A percentile compares a stretch with the other conserved stretches of the same genome.
These are phyloP conservation scores for Pyrenochaeta sp. DNA, from an alignment of 2,329 filamentous ascomycete species.

Conservation along the genomic window DNA sequence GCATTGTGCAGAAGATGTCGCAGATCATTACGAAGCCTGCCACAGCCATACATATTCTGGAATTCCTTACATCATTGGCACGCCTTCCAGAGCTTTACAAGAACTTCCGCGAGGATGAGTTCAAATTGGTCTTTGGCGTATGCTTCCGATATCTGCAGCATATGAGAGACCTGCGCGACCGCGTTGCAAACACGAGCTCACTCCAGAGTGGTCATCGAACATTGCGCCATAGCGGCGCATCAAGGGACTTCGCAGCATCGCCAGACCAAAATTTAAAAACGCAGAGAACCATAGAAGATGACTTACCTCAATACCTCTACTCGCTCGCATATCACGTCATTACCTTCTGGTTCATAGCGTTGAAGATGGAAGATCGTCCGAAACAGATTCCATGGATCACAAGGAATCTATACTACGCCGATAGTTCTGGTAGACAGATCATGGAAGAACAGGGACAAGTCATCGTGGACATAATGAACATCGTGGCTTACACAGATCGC, in stretches of 20 bases:
- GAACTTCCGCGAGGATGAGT: slow-evolving; percentile 91
- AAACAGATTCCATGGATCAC: slow-evolving; percentile 91
- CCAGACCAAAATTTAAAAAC: slow-evolving; percentile 45
- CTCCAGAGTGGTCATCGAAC: slow-evolving; percentile 47
- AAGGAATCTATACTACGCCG: slow-evolving; percentile 80
- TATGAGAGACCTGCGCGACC: slow-evolving; percentile 70
- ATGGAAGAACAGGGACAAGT: slow-evolving; percentile 93
- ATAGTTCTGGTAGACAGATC: slow-evolving; percentile 75
- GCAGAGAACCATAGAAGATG: slow-evolving; percentile 65
- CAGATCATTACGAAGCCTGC: slow-evolving; percentile 94
- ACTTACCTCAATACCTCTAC: slow-evolving; percentile 92
- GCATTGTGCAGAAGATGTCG: slow-evolving; percentile 90
- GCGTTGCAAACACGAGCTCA: slow-evolving; percentile 38
- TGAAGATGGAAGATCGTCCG: slow-evolving; percentile 84
- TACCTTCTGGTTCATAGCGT: slow-evolving; percentile 93
- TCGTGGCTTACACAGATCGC: slow-evolving; percentile 84
- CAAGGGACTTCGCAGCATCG: slow-evolving; percentile 51
- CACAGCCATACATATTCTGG: slow-evolving; percentile 92
- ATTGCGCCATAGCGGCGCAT: slow-evolving; percentile 54
- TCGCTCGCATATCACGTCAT: slow-evolving; percentile 94
- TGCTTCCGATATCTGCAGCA: slow-evolving; percentile 94
- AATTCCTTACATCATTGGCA: slow-evolving; percentile 90
- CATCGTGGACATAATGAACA: slow-evolving; percentile 93
- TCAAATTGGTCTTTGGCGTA: slow-evolving; percentile 92
- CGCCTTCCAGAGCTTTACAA: slow-evolving; percentile 84